Evolutionary conservation across 257 asterid species (phyloP).

Genomic region (Plantago ovata): DNA sequence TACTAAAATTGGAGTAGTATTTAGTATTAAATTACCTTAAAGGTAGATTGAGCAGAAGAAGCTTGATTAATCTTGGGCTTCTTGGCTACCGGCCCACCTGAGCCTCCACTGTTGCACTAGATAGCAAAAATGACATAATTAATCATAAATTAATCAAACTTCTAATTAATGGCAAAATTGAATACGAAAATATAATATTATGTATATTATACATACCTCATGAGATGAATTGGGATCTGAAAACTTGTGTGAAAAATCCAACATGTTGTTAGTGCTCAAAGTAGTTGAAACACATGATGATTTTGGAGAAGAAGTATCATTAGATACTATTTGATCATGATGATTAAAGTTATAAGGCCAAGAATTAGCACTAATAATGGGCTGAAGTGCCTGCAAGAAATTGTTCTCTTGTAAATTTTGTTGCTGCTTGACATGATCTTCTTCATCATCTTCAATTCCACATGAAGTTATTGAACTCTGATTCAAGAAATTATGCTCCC

Average conservation of each 20-base stretch:
- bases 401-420: constrained; percentile 21
- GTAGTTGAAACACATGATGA: constrained; percentile 47
- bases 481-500: constrained; percentile 43
- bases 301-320: constrained; percentile 46
- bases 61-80: constrained; percentile 59
- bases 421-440: constrained; percentile 25
- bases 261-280: constrained; percentile 46
- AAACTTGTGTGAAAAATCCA: constrained; percentile 43
- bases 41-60: constrained; percentile 51
- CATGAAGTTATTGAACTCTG: constrained; percentile 8
- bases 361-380: constrained; percentile 2
- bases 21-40: too few relatives aligned
- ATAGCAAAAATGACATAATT: not conserved
- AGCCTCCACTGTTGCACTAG: constrained; percentile 58
- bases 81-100: constrained; percentile 55
- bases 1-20: too few relatives aligned
- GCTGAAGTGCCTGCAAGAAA: not conserved
- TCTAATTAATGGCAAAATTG: not conserved
- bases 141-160: constrained; percentile 1
- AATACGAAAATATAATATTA: not conserved
- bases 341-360: too few relatives aligned
- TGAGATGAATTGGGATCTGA: constrained; percentile 34
- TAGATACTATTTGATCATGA: constrained; percentile 29
- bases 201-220: constrained; percentile 35
- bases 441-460: not conserved